Conservation (phyloP, 2,329 filamentous ascomycete genomes). For the Beauveria brongniartii region DNA sequence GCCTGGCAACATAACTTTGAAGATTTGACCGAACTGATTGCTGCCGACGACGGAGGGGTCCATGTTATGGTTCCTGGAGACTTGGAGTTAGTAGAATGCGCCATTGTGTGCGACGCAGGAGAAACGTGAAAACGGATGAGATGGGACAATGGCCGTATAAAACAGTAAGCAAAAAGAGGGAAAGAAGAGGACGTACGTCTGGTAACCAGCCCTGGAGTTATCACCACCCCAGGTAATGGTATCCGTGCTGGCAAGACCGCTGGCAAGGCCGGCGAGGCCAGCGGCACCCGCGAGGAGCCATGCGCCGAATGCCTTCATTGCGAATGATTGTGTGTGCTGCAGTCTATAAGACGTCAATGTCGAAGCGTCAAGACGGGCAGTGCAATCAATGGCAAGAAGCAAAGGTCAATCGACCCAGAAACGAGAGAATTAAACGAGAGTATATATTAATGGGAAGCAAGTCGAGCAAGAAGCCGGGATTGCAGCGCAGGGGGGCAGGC, state of each 20-base stretch:
- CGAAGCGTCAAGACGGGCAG: background rate
- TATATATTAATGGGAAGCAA: background rate
- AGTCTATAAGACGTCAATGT: background rate
- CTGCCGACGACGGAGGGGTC: conserved; percentile 50
- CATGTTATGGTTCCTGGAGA: conserved; percentile 49
- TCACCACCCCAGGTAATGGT: conserved; percentile 54
- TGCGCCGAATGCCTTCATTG: conserved; percentile 20
- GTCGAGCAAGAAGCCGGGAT: background rate
- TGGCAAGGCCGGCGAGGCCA: conserved; percentile 25
- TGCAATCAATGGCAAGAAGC: conserved; percentile 1
- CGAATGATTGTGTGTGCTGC: background rate
- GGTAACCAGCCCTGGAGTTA: conserved; percentile 45
- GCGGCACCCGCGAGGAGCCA: conserved; percentile 25
- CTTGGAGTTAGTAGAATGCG: background rate
- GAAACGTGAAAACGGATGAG: background rate
- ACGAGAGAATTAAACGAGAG: background rate
- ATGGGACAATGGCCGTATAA: too few relatives aligned
- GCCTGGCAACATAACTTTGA: conserved; percentile 43
- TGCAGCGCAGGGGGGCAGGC: background rate
- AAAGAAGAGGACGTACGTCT: conserved; percentile 32
- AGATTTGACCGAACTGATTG: conserved; percentile 46
- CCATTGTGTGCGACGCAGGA: background rate
- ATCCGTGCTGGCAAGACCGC: conserved; percentile 37
- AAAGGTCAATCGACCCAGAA: background rate
- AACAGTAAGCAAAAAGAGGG: too few relatives aligned